phyloP scores from a whole-genome alignment of 192 early-diverging fungal species.

The Gonapodya prolifera region DNA sequence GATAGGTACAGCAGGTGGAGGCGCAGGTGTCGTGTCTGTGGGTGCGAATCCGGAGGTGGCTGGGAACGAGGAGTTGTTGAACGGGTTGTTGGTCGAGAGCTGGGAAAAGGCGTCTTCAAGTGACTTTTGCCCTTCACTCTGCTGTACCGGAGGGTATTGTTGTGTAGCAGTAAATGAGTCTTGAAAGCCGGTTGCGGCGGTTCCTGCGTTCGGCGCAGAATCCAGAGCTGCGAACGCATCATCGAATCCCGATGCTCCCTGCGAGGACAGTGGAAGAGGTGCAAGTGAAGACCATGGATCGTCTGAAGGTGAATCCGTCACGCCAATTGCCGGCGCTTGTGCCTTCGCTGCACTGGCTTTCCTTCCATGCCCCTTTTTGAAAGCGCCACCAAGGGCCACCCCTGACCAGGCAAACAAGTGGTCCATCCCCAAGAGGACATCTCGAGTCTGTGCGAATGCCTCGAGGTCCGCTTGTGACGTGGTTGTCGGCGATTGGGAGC shows the following conservation, averaged over 20 bases:
- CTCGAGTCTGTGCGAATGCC: neutral
- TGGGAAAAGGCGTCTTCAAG: neutral
- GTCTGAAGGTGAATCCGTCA: neutral
- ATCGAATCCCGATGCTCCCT: too few relatives aligned
- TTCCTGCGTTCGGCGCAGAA: too few relatives aligned
- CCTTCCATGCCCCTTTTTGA: too few relatives aligned
- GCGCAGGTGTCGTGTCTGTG: neutral
- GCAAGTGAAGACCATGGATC: neutral
- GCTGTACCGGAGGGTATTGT: too few relatives aligned
- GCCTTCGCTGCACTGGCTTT: too few relatives aligned
- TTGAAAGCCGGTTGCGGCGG: too few relatives aligned
- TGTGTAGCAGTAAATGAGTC: too few relatives aligned
- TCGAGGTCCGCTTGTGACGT: neutral
- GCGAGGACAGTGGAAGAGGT: neutral
- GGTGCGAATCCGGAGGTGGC: neutral
- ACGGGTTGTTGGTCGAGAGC: neutral
- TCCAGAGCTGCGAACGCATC: too few relatives aligned
- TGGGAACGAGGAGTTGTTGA: too few relatives aligned
- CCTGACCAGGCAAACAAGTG: neutral
- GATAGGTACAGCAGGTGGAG: neutral
- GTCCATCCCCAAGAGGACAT: neutral
- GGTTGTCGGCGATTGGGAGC: neutral
- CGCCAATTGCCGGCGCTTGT: too few relatives aligned
- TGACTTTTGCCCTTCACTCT: too few relatives aligned
- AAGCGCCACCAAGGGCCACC: neutral